These are phyloP conservation scores for Hordeum vulgare DNA, from an alignment of 176 grass and related monocot species.

Conservation along the genomic window MorexV3_pseudomolecules_assembly NC_058520.1:608572634-608573133, in stretches of 20 bases:
- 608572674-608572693: slow-evolving; percentile 33
- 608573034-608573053: slow-evolving; percentile 67
- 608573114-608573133: slow-evolving; percentile 53
- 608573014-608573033: slow-evolving; percentile 34
- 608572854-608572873: slow-evolving; percentile 44
- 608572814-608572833: slow-evolving; percentile 29
- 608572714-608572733: slow-evolving; percentile 61
- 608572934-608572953: slow-evolving; percentile 39
- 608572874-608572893: slow-evolving; percentile 47
- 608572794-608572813: slow-evolving; percentile 36
- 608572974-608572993: slow-evolving; percentile 74
- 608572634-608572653: slow-evolving; percentile 44
- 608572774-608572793: slow-evolving; percentile 37
- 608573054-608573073: slow-evolving; percentile 54
- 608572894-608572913: slow-evolving; percentile 40
- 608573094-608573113: slow-evolving; percentile 61
- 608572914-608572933: slow-evolving; percentile 72
- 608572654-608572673: slow-evolving; percentile 33
- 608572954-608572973: slow-evolving; percentile 31
- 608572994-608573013: slow-evolving; percentile 55
- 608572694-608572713: slow-evolving; percentile 64
- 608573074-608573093: slow-evolving; percentile 62
- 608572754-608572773: slow-evolving; percentile 51
- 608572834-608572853: slow-evolving; percentile 23
- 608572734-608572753: slow-evolving; percentile 65